Conservation (phyloP, 1,139 yeast species). For the Blastobotrys arbuscula region DNA sequence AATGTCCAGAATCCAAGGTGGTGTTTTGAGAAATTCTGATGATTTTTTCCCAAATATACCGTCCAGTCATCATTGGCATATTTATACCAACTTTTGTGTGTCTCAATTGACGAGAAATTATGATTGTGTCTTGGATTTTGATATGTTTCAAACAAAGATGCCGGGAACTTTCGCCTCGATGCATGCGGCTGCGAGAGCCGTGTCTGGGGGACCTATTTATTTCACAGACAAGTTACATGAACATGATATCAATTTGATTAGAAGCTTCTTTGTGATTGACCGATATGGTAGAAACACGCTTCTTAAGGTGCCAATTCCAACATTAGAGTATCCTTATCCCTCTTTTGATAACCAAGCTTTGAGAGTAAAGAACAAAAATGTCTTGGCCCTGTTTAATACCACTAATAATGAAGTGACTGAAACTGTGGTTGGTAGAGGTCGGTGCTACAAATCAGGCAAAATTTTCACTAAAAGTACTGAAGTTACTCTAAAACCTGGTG, state of each 20-base stretch:
- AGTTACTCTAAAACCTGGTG: slow-evolving; percentile 3
- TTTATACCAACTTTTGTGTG: slow-evolving; percentile 29
- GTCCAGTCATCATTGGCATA: slow-evolving; percentile 31
- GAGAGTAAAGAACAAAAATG: slow-evolving; percentile 16
- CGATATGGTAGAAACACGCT: slow-evolving; percentile 18
- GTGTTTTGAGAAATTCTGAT: slow-evolving; percentile 29
- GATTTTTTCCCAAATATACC: slow-evolving; percentile 28
- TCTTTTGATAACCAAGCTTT: slow-evolving; percentile 16
- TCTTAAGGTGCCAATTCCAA: slow-evolving; percentile 21
- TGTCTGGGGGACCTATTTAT: slow-evolving; percentile 33
- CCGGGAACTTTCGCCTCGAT: slow-evolving; percentile 12
- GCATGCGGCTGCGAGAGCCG: slow-evolving; percentile 30
- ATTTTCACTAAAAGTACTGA: background rate
- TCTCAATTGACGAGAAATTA: slow-evolving; percentile 25
- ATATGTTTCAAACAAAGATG: slow-evolving; percentile 31
- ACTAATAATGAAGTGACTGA: slow-evolving; percentile 8
- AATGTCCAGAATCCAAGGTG: slow-evolving; percentile 15
- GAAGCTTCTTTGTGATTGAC: slow-evolving; percentile 20
- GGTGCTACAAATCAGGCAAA: background rate
- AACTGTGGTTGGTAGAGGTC: background rate
- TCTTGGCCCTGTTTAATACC: slow-evolving; percentile 24
- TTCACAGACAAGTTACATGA: slow-evolving; percentile 27
- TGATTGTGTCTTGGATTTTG: slow-evolving; percentile 29
- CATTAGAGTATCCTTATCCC: slow-evolving; percentile 23
- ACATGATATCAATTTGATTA: slow-evolving; percentile 24